Base-by-base conservation (phyloP, 2,329 filamentous ascomycete genomes). In the Claviceps sorghi region DNA sequence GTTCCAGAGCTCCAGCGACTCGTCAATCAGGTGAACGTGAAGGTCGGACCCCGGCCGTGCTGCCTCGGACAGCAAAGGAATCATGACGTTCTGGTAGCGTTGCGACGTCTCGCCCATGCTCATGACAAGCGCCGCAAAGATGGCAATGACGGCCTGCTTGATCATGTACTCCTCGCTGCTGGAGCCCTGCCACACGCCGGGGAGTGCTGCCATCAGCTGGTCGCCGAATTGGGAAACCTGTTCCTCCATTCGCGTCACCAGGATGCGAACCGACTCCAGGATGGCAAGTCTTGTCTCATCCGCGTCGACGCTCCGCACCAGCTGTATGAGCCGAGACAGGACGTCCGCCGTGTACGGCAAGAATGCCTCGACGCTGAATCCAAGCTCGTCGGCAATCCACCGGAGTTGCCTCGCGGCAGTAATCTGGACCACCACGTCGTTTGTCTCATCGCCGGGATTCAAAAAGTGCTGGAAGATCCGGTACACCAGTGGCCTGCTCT, bases 211-310 rank as follows among this genome's bases (percentile, higher is more conserved):
- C 66, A 98, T 84, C 55, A 98, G 86, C 54, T 84, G 80, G 60
- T 95, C 88, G 5, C 88, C 87, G 55, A 83, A 83, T 46, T 74
- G 74, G 1, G 74, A 68, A 2, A 82, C 83, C 57, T 86, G 75
- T 36, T 82, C 77, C 61, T 95, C 93, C 71, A 97, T 78, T 49
- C 89, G 81, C 45, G 84, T 79, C 1, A 96, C 88, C 43, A 94
- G 74, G 36, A 85, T 78, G 49, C 88, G 80, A 41, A 95, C 83
- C 0, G 91, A 95, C 62, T 91, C 88, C 4, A 98, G 74, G 36
- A 98, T 77, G 0, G 85, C 88, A 72, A 97, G 81, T 67, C 94
- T 95, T 0, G 89, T 94, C 65, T 97, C 91, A 19, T 88, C 84
- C 21, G 85, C 74, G 51, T 89, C 85, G 2, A 90, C 84, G 57